Conservation (phyloP, 2,329 filamentous ascomycete genomes). For the Drechslerella coelobrocha region DNA sequence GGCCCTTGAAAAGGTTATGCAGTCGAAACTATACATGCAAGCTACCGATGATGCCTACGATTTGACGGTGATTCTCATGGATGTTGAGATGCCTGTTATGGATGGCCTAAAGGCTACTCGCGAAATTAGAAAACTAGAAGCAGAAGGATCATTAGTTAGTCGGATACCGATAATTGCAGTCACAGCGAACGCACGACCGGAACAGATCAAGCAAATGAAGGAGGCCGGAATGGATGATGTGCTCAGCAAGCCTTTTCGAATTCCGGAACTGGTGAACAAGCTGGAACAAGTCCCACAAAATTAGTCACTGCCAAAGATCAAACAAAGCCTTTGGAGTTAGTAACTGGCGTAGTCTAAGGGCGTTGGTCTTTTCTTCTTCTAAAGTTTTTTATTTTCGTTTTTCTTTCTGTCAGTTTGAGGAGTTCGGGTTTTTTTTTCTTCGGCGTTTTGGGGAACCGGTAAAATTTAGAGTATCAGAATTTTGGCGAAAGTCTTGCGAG, state of each 20-base stretch:
- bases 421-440: no score
- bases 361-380: no score
- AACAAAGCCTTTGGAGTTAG: no score
- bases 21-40: slow-evolving; percentile 62
- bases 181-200: slow-evolving; percentile 76
- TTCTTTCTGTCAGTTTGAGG: no score
- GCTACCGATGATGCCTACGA: slow-evolving; percentile 58
- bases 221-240: slow-evolving; percentile 78
- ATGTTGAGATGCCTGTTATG: slow-evolving; percentile 84
- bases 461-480: no score
- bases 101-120: slow-evolving; percentile 77
- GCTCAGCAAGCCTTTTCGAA: slow-evolving; percentile 78
- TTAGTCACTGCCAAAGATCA: background rate
- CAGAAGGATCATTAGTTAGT: slow-evolving; percentile 66
- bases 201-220: slow-evolving; percentile 75
- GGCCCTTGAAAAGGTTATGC: slow-evolving; percentile 66
- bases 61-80: slow-evolving; percentile 67
- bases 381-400: no score
- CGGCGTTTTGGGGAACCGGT: no score
- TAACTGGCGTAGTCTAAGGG: no score
- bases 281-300: slow-evolving; percentile 65
- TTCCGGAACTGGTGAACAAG: slow-evolving; percentile 72
- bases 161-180: slow-evolving; percentile 79
- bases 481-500: no score
- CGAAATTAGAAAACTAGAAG: slow-evolving; percentile 72